These are phyloP conservation scores for Hevea brasiliensis DNA, from an alignment of 345 rosid species.

Conservation along the genomic window DNA sequence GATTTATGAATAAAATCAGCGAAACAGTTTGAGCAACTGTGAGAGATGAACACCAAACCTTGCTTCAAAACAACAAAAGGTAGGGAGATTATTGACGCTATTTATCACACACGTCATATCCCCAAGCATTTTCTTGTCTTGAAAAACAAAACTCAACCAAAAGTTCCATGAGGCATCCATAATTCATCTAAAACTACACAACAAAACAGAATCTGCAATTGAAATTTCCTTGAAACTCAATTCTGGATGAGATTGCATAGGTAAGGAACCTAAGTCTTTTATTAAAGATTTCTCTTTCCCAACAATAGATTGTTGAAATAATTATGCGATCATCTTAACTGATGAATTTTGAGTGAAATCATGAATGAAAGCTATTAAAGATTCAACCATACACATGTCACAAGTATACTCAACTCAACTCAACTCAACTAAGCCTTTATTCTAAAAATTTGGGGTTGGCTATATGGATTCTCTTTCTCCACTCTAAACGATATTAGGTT, in stretches of 20 bases:
- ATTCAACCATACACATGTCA: not conserved
- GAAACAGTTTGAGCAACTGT: not conserved
- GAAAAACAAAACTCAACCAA: slow-evolving; percentile 4
- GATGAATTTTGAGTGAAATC: not conserved
- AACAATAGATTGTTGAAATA: not conserved
- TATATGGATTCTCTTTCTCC: no score
- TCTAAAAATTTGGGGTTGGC: no score
- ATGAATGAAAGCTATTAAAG: not conserved
- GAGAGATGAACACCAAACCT: not conserved
- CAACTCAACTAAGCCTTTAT: no score
- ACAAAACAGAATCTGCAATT: not conserved
- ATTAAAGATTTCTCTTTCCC: not conserved
- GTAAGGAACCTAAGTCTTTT: not conserved
- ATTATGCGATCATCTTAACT: not conserved
- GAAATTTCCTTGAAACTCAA: not conserved
- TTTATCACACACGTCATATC: not conserved
- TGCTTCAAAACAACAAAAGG: not conserved
- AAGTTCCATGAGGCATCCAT: not conserved
- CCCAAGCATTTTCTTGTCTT: not conserved
- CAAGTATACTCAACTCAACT: no score
- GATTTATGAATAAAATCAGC: not conserved
- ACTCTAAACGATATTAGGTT: no score
- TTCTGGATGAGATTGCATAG: not conserved
- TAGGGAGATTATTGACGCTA: not conserved
- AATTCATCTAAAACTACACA: not conserved